Base-by-base conservation (phyloP, 306 rosid species). In the Astragalus membranaceus region DNA sequence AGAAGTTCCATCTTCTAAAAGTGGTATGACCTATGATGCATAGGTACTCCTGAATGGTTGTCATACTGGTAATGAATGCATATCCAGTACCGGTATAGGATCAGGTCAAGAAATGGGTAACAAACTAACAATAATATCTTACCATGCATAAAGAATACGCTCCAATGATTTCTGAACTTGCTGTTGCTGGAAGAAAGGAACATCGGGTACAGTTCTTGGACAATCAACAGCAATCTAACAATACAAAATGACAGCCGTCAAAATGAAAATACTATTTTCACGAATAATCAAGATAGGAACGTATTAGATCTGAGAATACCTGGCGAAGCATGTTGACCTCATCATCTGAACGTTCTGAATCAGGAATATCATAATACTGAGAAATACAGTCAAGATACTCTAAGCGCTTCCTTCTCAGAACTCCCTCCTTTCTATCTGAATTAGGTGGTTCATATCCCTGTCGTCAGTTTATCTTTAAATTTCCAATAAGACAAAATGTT, bases 391-490 rank as follows among this genome's bases (percentile, higher is more conserved):
- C 98, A 35, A 92, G 98, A 88, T 92, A 92, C 87, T 88, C 96
- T 20, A 88, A 84, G 49, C 96, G 95, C 88, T 92, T 92, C 85
- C 98, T 88, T 79, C 85, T 83, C 74, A 92, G 72, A 83, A 92
- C 89, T 62, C 93, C 98, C 80, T 90, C 98, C 98, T 87, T 86
- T 86, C 98, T 82, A 83, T 92, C 98, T 85, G 98, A 92, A 90
- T 90, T 92, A 86, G 96, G 88, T 77, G 98, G 91, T 90, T 96
- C 98, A 85, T 90, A 92, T 85, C 98, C 98, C 98, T 92, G 96
- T 92, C 70, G 89, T 78, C 91, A 88, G 87, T 90, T 84, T 81
- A 85, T 89, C 74, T 80, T 86, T 83, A 79, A 90, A 86, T 82
- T 87, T 84, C 72, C 81, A 80, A 79, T 81, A 79, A 66, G 71